A percentile compares a stretch with the other conserved stretches of the same genome.
These are phyloP conservation scores for Ganoderma lucidum DNA, from an alignment of 1,284 basidiomycete genomes.

Conservation along the genomic window DNA sequence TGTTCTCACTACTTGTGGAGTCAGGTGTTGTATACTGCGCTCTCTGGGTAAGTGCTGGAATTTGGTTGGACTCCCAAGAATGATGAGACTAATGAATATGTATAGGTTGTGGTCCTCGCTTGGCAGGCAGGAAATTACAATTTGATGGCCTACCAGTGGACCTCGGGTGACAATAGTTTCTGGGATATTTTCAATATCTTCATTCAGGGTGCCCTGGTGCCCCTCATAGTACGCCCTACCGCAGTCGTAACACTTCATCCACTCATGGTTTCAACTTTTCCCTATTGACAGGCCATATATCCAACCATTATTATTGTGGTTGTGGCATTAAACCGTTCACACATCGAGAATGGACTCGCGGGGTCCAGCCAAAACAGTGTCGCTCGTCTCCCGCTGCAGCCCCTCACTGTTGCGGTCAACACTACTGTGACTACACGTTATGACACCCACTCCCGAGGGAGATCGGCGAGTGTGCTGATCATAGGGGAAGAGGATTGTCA, in stretches of 20 bases:
- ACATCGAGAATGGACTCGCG: neutral
- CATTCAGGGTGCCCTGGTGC: neutral
- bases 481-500: neutral
- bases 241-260: no score
- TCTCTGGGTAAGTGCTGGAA: neutral
- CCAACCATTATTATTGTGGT: conserved; percentile 11
- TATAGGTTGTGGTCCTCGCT: neutral
- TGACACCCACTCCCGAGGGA: neutral
- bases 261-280: neutral
- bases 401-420: neutral
- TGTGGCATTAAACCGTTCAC: conserved; percentile 6
- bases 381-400: neutral
- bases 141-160: neutral
- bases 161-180: no score
- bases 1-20: no score
- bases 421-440: neutral
- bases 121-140: conserved; percentile 2
- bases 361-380: neutral
- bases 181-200: neutral
- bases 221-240: neutral
- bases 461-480: neutral
- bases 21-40: no score
- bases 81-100: neutral
- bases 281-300: conserved; percentile 6
- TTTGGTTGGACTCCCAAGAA: neutral